Evolutionary conservation across 768 basidiomycete species (phyloP).

Genomic region (Gautieria morchelliformis): DNA sequence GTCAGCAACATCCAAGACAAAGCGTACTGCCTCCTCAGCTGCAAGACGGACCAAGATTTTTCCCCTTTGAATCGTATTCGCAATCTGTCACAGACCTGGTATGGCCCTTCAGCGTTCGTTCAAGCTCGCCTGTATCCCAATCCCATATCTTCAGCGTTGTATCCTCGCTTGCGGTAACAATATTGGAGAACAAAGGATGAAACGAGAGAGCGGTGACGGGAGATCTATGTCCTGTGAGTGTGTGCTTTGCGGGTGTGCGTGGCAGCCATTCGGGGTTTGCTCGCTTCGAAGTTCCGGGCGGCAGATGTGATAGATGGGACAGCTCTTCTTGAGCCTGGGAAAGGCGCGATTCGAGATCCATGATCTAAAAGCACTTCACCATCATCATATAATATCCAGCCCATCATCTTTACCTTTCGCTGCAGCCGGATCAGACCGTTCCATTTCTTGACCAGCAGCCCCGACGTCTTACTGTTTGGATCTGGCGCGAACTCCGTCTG

Average conservation of each 20-base stretch:
- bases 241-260: constrained; percentile 70
- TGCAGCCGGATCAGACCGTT: constrained; percentile 91
- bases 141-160: constrained; percentile 92
- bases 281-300: constrained; percentile 18
- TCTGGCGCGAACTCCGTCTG: constrained; percentile 67
- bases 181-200: constrained; percentile 74
- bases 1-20: constrained; percentile 5
- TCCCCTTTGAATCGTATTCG: constrained; percentile 83
- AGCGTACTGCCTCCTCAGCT: constrained; percentile 8
- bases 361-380: constrained; percentile 50
- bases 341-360: constrained; percentile 83
- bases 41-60: constrained; percentile 51
- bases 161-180: constrained; percentile 85
- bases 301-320: constrained; percentile 38
- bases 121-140: constrained; percentile 92
- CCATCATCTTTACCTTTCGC: constrained; percentile 64
- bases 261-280: constrained; percentile 79
- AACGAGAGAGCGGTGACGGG: constrained; percentile 75
- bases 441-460: constrained; percentile 96
- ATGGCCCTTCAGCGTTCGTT: constrained; percentile 85
- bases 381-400: neutral
- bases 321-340: constrained; percentile 75
- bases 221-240: constrained; percentile 65
- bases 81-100: constrained; percentile 83
- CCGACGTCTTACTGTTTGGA: constrained; percentile 77